Percentiles rank a stretch among this genome's conserved stretches.
These are phyloP conservation scores for Penicillium desertorum DNA, from an alignment of 495 filamentous ascomycete genomes.

Conservation along the genomic window DNA sequence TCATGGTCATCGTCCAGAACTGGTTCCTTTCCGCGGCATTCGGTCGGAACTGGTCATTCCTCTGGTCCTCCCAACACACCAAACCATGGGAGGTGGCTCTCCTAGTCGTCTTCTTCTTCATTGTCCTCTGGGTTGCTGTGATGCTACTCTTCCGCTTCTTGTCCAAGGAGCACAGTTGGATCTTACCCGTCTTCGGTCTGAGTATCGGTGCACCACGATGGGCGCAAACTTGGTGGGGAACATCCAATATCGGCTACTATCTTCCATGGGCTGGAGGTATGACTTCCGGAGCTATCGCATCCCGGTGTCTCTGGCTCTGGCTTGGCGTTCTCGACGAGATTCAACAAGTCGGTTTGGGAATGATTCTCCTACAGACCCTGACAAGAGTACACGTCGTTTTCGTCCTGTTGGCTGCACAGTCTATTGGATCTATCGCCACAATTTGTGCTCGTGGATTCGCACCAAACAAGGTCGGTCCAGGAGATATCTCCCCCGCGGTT, in stretches of 20 bases:
- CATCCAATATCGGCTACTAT: constrained; percentile 55
- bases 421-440: constrained; percentile 55
- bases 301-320: constrained; percentile 63
- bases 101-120: constrained; percentile 59
- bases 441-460: constrained; percentile 59
- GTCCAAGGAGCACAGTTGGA: constrained; percentile 59
- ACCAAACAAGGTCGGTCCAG: constrained; percentile 58
- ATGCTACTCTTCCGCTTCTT: constrained; percentile 50
- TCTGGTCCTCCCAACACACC: constrained; percentile 54
- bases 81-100: constrained; percentile 53
- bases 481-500: constrained; percentile 60
- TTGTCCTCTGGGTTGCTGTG: constrained; percentile 53
- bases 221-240: constrained; percentile 66
- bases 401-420: constrained; percentile 56
- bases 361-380: constrained; percentile 63
- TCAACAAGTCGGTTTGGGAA: constrained; percentile 62
- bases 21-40: constrained; percentile 62
- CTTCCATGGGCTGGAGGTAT: constrained; percentile 57
- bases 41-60: constrained; percentile 62
- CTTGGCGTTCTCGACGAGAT: constrained; percentile 62
- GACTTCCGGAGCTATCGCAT: constrained; percentile 50
- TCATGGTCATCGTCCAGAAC: constrained; percentile 64
- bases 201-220: constrained; percentile 63
- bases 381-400: constrained; percentile 59
- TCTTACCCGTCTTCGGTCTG: constrained; percentile 65